Evolutionary conservation across 352 stramenopile species (phyloP).

Genomic region (Pythium grandisporangium): DNA sequence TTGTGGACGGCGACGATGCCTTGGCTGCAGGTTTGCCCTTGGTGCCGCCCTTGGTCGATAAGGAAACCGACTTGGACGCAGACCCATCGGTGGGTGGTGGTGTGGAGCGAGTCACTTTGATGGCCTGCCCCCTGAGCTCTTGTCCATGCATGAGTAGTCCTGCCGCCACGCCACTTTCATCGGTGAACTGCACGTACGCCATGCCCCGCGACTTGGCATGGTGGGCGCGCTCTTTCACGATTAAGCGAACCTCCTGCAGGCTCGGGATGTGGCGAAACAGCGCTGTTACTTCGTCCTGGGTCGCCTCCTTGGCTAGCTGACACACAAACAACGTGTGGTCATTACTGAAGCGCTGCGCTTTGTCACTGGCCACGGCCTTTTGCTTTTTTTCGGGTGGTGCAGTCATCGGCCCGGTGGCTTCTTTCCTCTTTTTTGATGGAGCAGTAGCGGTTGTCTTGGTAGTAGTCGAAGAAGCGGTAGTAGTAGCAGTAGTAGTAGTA

Average conservation of each 20-base stretch:
- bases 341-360: conserved; percentile 26
- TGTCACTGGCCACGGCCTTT: background rate
- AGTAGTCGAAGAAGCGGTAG: background rate
- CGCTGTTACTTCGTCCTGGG: conserved; percentile 31
- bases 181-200: conserved; percentile 59
- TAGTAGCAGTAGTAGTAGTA: background rate
- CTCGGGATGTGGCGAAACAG: conserved; percentile 37
- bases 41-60: background rate
- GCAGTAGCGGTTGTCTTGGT: background rate
- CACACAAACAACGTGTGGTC: conserved; percentile 62
- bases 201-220: conserved; percentile 62
- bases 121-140: conserved; percentile 21
- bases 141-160: conserved; percentile 22
- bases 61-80: background rate
- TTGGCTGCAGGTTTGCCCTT: background rate
- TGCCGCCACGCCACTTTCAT: conserved; percentile 26
- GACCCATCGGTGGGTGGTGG: conserved; percentile 12
- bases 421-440: conserved; percentile 7
- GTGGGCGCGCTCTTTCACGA: conserved; percentile 48
- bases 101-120: conserved; percentile 46
- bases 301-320: conserved; percentile 52
- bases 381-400: conserved; percentile 1
- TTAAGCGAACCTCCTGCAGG: conserved; percentile 47
- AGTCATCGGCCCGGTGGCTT: background rate
- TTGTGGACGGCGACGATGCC: conserved; percentile 11